Percentiles rank a stretch among this genome's conserved stretches.
phyloP scores from a whole-genome alignment of 1,284 basidiomycete species.

The Trichosporon ovoides region DNA sequence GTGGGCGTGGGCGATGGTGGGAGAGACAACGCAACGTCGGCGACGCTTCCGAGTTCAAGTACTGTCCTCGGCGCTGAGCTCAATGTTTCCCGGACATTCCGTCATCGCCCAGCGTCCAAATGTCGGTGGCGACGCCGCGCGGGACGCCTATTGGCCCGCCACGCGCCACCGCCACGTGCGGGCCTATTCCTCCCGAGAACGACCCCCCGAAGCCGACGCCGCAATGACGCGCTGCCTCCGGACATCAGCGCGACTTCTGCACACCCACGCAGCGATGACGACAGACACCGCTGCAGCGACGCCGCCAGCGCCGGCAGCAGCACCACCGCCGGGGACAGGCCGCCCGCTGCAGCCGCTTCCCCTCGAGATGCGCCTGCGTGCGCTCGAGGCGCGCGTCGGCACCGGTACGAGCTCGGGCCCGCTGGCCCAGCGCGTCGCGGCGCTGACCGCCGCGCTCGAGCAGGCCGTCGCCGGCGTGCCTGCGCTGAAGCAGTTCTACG shows the following conservation, averaged over 20 bases:
- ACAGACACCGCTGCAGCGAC: not conserved
- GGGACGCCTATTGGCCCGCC: too few species aligned
- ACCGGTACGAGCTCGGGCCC: conserved; percentile 18
- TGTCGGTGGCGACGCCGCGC: not conserved
- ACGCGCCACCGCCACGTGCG: not conserved
- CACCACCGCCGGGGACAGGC: not conserved
- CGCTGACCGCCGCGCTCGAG: conserved; percentile 26
- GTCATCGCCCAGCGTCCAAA: not conserved
- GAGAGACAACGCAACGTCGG: too few species aligned
- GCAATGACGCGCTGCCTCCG: too few species aligned
- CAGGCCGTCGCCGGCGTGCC: conserved; percentile 25
- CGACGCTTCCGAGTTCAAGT: too few species aligned
- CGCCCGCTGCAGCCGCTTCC: conserved; percentile 19
- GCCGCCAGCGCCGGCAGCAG: not conserved
- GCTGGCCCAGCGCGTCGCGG: conserved; percentile 21
- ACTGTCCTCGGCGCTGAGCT: not conserved
- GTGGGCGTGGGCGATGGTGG: not conserved
- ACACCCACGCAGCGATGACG: too few species aligned
- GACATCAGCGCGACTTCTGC: too few species aligned
- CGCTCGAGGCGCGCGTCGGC: conserved; percentile 36
- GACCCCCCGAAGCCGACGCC: not conserved
- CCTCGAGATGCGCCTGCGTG: conserved; percentile 35
- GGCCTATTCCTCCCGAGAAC: too few species aligned
- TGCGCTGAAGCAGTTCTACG: conserved; percentile 32
- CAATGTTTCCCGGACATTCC: not conserved